Conservation (phyloP, 169 alveolate genomes). For the Plasmodium relictum region DNA sequence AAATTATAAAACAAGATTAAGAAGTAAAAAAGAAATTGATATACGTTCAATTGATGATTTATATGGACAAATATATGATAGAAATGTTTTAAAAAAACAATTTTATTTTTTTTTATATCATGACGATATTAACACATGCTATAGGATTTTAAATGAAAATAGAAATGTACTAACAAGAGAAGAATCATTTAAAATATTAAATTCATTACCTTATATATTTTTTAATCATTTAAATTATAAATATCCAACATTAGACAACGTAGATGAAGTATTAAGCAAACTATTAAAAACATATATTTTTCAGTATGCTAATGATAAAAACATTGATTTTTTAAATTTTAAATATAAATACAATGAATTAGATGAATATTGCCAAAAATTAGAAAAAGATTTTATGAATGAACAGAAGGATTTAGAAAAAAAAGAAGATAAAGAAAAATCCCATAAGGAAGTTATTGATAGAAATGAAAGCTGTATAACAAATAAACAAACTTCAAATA, state of each 20-base stretch:
- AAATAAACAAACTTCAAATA: background rate
- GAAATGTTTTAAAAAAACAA: constrained; percentile 83
- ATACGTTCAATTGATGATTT: constrained; percentile 80
- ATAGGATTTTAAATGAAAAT: constrained; percentile 81
- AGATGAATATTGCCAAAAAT: constrained; percentile 37
- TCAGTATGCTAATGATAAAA: constrained; percentile 79
- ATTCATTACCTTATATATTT: constrained; percentile 81
- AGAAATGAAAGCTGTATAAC: background rate
- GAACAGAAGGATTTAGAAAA: background rate
- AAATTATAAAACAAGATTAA: constrained; percentile 85
- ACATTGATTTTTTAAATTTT: constrained; percentile 58
- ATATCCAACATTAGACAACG: constrained; percentile 81
- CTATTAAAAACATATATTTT: constrained; percentile 81
- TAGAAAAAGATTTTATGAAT: constrained; percentile 10
- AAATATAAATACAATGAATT: constrained; percentile 61
- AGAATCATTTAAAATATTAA: constrained; percentile 79
- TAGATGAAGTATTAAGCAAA: constrained; percentile 79
- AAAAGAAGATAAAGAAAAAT: background rate
- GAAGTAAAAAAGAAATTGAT: constrained; percentile 82
- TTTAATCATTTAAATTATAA: constrained; percentile 78
- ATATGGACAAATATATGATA: constrained; percentile 84
- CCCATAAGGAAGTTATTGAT: background rate
- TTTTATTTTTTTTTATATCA: constrained; percentile 82
- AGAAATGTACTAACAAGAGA: constrained; percentile 79
- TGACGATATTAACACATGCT: constrained; percentile 84